These are phyloP conservation scores for Euphorbia schlechtendalii DNA, from an alignment of 441 rosid genomes.

Conservation along the genomic window DNA sequence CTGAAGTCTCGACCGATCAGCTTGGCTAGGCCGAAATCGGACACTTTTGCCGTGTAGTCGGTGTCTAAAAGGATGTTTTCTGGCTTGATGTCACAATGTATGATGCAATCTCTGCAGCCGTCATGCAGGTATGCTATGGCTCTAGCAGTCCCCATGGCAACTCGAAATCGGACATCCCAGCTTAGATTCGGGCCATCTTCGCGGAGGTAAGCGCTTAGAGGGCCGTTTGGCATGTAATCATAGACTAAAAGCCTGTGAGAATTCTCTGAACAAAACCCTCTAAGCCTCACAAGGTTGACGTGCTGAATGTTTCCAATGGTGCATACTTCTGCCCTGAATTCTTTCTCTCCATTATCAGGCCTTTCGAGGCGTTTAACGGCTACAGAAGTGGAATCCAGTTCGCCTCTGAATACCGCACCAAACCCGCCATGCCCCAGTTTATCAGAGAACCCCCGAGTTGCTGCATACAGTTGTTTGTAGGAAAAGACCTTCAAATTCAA, in stretches of 20 bases:
- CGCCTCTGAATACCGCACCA: conserved; percentile 70
- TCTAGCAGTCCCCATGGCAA: conserved; percentile 61
- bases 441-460: conserved; percentile 55
- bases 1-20: conserved; percentile 71
- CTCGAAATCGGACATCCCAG: conserved; percentile 44
- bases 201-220: conserved; percentile 48
- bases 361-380: conserved; percentile 74
- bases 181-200: no score
- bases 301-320: conserved; percentile 71
- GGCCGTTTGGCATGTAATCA: conserved; percentile 68
- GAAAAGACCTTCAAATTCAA: conserved; percentile 63
- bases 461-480: conserved; percentile 58
- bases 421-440: conserved; percentile 73
- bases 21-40: conserved; percentile 79
- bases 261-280: conserved; percentile 65
- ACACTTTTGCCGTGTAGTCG: conserved; percentile 58
- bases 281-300: conserved; percentile 64
- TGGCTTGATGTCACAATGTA: conserved; percentile 78
- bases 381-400: conserved; percentile 41
- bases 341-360: conserved; percentile 62
- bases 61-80: conserved; percentile 66
- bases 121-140: conserved; percentile 73
- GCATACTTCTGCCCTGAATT: conserved; percentile 65
- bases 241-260: conserved; percentile 45
- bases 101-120: conserved; percentile 70